These are phyloP conservation scores for Bidens hawaiensis DNA, from an alignment of 140 eudicot species.

Conservation along the genomic window DNA sequence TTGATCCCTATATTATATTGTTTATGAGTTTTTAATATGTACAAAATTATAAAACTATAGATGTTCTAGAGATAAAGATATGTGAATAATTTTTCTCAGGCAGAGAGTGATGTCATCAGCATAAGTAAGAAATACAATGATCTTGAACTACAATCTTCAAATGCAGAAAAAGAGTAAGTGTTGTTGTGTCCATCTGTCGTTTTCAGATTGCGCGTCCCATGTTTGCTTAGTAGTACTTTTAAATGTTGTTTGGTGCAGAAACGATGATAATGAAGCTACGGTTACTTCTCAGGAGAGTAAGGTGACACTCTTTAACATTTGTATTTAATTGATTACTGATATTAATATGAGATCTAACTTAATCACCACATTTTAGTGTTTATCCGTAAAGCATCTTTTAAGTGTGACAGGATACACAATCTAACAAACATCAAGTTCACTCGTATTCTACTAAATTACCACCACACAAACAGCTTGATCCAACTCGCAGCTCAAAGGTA, in stretches of 20 bases:
- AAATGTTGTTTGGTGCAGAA: conserved; percentile 39
- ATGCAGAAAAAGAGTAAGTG: conserved; percentile 40
- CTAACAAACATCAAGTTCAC: conserved; percentile 30
- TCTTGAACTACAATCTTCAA: conserved; percentile 25
- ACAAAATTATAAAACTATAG: conserved; percentile 19
- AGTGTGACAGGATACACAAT: too few relatives aligned
- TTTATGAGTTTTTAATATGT: conserved; percentile 9
- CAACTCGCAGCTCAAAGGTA: conserved; percentile 17
- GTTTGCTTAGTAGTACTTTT: neutral
- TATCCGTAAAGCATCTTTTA: conserved; percentile 7
- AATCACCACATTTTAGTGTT: neutral
- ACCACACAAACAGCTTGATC: conserved; percentile 29
- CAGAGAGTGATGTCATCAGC: conserved; percentile 43
- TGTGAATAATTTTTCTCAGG: conserved; percentile 44
- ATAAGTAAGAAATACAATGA: conserved; percentile 41
- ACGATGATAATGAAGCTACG: conserved; percentile 30
- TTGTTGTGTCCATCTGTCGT: neutral
- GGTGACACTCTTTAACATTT: conserved; percentile 16
- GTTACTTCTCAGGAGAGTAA: conserved; percentile 27
- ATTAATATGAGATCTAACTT: neutral
- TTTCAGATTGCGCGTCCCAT: neutral
- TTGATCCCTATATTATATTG: neutral
- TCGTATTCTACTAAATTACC: conserved; percentile 23
- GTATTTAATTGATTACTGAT: neutral
- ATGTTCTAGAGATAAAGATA: conserved; percentile 42